These are phyloP conservation scores for Leccinum variicolor DNA, from an alignment of 768 basidiomycete genomes.

Conservation along the genomic window DNA sequence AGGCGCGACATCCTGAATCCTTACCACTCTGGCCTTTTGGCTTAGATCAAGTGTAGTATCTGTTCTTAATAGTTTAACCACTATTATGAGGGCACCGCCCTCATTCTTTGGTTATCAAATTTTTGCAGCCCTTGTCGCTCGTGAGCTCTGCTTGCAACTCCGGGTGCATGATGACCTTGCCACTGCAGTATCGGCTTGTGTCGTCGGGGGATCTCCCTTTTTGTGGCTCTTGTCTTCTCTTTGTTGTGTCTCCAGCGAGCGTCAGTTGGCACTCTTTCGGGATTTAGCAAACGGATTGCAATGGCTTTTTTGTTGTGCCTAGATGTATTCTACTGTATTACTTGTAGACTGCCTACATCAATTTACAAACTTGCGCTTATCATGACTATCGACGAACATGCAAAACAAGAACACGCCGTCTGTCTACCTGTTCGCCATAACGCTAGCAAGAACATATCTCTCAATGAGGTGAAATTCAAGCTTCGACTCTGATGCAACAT, in stretches of 20 bases:
- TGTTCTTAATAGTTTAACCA: slow-evolving; percentile 64
- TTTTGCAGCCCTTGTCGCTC: slow-evolving; percentile 22
- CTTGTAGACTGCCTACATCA: no score
- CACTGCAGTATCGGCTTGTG: slow-evolving; percentile 47
- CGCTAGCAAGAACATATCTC: no score
- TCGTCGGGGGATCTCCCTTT: slow-evolving; percentile 52
- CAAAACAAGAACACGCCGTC: no score
- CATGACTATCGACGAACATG: no score
- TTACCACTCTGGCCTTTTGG: slow-evolving; percentile 52
- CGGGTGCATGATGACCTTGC: slow-evolving; percentile 39
- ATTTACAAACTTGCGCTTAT: no score
- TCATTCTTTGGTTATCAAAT: slow-evolving; percentile 53
- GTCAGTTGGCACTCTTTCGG: slow-evolving; percentile 1
- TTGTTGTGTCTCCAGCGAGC: slow-evolving; percentile 1
- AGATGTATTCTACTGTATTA: no score
- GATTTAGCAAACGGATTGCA: slow-evolving; percentile 17
- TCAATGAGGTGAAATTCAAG: no score
- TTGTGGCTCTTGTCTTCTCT: slow-evolving; percentile 11
- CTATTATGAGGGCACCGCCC: slow-evolving; percentile 56
- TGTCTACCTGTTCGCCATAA: no score
- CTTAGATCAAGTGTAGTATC: slow-evolving; percentile 80
- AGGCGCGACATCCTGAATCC: slow-evolving; percentile 1
- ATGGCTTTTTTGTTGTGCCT: background rate
- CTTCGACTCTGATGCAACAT: no score
- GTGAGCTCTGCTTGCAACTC: slow-evolving; percentile 42